Percentiles rank a stretch among this genome's conserved stretches.
Conservation (phyloP, 73 alveolate species). For the Symbiodinium pilosum region DNA sequence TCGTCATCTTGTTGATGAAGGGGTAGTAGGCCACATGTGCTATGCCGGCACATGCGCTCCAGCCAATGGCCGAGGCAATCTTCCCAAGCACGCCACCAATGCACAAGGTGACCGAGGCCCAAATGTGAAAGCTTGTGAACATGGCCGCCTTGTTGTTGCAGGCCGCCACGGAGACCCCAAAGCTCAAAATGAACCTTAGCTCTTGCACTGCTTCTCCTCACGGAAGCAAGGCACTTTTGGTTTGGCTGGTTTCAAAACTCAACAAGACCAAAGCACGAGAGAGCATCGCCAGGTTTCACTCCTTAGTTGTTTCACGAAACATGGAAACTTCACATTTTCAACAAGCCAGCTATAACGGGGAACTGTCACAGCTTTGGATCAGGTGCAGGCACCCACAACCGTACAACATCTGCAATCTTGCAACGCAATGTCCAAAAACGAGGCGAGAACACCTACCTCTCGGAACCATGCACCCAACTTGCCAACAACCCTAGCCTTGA, state of each 20-base stretch:
- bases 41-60: neutral
- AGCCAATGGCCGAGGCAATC: constrained; percentile 6
- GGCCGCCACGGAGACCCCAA: constrained; percentile 26
- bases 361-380: neutral
- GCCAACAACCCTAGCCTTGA: too few relatives aligned
- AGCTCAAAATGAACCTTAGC: constrained; percentile 13
- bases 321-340: neutral
- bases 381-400: neutral
- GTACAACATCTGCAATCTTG: neutral
- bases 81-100: constrained; percentile 11
- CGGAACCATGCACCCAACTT: too few relatives aligned
- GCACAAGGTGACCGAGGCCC: neutral
- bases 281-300: constrained; percentile 15
- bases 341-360: neutral
- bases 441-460: too few relatives aligned
- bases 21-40: neutral
- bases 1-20: constrained; percentile 26
- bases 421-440: neutral
- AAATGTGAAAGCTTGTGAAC: constrained; percentile 10
- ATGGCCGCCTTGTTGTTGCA: constrained; percentile 31
- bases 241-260: neutral
- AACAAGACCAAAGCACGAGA: neutral
- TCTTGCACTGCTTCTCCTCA: neutral
- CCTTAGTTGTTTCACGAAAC: neutral
- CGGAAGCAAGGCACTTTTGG: neutral